Percentiles rank a stretch among this genome's conserved stretches.
Evolutionary conservation across 2,329 filamentous ascomycete genomes (phyloP).

Genomic region (Aspergillus ibericus): DNA sequence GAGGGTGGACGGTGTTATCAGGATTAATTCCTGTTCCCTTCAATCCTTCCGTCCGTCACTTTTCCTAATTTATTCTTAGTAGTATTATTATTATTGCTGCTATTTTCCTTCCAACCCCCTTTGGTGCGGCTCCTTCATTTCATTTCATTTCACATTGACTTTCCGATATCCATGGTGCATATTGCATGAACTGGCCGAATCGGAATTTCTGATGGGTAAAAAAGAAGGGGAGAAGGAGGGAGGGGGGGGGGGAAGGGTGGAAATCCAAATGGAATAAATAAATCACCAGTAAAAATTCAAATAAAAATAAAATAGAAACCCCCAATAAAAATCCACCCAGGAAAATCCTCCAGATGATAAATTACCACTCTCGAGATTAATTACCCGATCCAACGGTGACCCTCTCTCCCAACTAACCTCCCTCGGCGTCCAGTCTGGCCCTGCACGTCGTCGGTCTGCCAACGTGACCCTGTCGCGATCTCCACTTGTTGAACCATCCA

Average conservation of each 20-base stretch:
- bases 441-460: slow-evolving; percentile 10
- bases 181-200: slow-evolving; percentile 10
- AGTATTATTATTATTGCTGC: not conserved
- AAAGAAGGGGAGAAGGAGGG: not conserved
- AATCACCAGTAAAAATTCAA: not conserved
- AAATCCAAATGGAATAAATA: not conserved
- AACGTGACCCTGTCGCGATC: slow-evolving; percentile 22
- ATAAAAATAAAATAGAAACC: slow-evolving; percentile 5
- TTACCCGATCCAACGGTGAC: slow-evolving; percentile 21
- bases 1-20: not conserved
- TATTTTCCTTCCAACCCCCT: not conserved
- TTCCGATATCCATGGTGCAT: slow-evolving; percentile 11
- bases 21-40: not conserved
- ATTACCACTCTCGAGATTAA: slow-evolving; percentile 7
- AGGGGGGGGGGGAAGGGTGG: not conserved
- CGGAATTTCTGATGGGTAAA: not conserved
- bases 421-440: slow-evolving; percentile 8
- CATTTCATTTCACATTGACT: not conserved
- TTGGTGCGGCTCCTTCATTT: slow-evolving; percentile 15
- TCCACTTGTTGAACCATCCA: slow-evolving; percentile 15
- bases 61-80: not conserved
- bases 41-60: not conserved
- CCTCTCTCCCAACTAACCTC: not conserved
- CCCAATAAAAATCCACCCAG: slow-evolving; percentile 6
- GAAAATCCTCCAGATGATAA: slow-evolving; percentile 7